A percentile compares a stretch with the other conserved stretches of the same genome.
Evolutionary conservation across 441 rosid genomes (phyloP).

Genomic region (Erysimum cheiri): DNA sequence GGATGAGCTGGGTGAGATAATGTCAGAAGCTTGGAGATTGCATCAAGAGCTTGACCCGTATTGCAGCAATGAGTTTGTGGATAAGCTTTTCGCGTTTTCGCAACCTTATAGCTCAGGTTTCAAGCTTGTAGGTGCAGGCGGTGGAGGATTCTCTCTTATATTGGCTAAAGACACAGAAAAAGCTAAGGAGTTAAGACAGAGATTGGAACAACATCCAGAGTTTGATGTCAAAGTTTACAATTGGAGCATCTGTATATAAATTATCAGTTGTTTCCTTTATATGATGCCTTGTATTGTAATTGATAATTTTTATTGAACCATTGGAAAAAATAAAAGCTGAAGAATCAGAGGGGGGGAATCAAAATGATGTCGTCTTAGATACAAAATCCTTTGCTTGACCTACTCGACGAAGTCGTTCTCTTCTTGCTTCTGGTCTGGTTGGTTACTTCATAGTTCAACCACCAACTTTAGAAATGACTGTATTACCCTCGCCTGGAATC

Average conservation of each 20-base stretch:
- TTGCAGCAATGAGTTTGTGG: conserved; percentile 91
- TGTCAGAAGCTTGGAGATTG: conserved; percentile 92
- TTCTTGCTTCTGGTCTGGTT: conserved; percentile 19
- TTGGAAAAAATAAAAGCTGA: background rate
- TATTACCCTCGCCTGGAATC: conserved; percentile 29
- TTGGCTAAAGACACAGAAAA: conserved; percentile 64
- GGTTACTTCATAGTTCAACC: conserved; percentile 21
- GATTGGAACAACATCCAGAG: conserved; percentile 54
- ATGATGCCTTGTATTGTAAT: background rate
- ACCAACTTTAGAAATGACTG: background rate
- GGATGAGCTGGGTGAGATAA: conserved; percentile 81
- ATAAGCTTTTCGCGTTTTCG: conserved; percentile 66
- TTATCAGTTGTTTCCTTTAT: background rate
- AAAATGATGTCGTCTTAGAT: background rate
- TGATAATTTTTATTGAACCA: background rate
- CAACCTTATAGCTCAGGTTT: conserved; percentile 84
- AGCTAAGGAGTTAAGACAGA: conserved; percentile 56
- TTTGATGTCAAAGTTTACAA: conserved; percentile 65
- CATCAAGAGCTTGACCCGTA: conserved; percentile 97
- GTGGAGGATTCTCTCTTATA: conserved; percentile 85
- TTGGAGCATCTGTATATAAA: conserved; percentile 58
- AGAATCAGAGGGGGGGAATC: conserved; percentile 10
- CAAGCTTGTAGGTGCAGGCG: conserved; percentile 97
- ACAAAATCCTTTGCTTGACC: conserved; percentile 40
- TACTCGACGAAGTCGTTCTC: conserved; percentile 34